These are phyloP conservation scores for Kalmusia sp. DNA, from an alignment of 2,329 filamentous ascomycete genomes.

Conservation along the genomic window DNA sequence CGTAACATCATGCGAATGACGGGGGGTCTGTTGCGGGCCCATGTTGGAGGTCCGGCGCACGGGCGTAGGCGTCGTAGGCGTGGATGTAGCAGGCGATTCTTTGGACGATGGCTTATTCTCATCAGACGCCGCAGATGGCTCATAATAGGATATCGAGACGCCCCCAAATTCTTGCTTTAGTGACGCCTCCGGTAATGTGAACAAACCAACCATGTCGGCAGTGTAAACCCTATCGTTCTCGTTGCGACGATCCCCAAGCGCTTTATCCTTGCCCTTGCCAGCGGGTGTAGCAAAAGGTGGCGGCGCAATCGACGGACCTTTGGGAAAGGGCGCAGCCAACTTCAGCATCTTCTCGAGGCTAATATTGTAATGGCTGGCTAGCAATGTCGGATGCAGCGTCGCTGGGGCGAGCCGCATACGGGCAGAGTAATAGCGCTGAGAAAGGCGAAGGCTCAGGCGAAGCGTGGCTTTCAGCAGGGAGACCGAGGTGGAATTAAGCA, in stretches of 20 bases:
- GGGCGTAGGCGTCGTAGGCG: slow-evolving; percentile 77
- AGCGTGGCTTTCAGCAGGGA: slow-evolving; percentile 79
- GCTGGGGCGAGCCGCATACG: slow-evolving; percentile 75
- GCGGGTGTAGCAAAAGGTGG: slow-evolving; percentile 62
- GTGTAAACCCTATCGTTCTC: slow-evolving; percentile 44
- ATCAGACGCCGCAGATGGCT: slow-evolving; percentile 44
- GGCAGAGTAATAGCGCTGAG: slow-evolving; percentile 90
- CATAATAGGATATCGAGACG: slow-evolving; percentile 82
- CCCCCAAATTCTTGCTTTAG: slow-evolving; percentile 82
- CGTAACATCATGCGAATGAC: slow-evolving; percentile 54
- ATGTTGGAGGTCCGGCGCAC: slow-evolving; percentile 68
- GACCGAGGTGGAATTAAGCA: slow-evolving; percentile 86
- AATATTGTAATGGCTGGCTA: slow-evolving; percentile 82
- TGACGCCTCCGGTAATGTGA: slow-evolving; percentile 51
- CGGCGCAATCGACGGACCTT: slow-evolving; percentile 61
- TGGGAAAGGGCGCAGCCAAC: slow-evolving; percentile 81
- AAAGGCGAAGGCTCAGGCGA: slow-evolving; percentile 82
- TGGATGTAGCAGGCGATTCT: slow-evolving; percentile 68
- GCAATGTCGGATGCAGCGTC: slow-evolving; percentile 73
- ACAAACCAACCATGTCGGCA: slow-evolving; percentile 78
- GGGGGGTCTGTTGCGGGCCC: slow-evolving; percentile 58
- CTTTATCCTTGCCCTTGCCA: slow-evolving; percentile 79
- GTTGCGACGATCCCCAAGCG: slow-evolving; percentile 47
- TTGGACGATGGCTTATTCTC: slow-evolving; percentile 28
- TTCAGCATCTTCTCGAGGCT: slow-evolving; percentile 81